A percentile compares a stretch with the other conserved stretches of the same genome.
These are phyloP conservation scores for Rhizopogon salebrosus DNA, from an alignment of 768 basidiomycete genomes.

Conservation along the genomic window DNA sequence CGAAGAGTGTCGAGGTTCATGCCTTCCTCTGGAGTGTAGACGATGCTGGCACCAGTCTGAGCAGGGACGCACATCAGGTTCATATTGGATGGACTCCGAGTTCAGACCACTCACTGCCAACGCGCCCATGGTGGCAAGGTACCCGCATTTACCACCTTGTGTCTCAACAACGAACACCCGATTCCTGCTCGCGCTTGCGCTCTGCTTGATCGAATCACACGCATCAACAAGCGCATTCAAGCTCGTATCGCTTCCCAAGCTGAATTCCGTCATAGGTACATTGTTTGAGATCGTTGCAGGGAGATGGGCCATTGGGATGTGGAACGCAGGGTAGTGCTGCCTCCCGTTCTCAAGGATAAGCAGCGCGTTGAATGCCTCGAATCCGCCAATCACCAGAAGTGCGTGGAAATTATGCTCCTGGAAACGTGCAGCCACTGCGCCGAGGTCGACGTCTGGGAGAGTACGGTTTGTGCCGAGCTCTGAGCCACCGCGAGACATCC, in stretches of 20 bases:
- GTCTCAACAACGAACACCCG: slow-evolving; percentile 98
- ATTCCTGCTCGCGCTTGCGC: slow-evolving; percentile 92
- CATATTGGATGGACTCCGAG: background rate
- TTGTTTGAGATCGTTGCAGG: slow-evolving; percentile 98
- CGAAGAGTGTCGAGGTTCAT: slow-evolving; percentile 79
- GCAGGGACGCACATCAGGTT: background rate
- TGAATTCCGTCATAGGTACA: slow-evolving; percentile 95
- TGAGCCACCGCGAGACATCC: slow-evolving; percentile 94
- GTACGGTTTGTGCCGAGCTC: slow-evolving; percentile 96
- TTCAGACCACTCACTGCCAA: slow-evolving; percentile 65
- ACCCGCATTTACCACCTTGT: slow-evolving; percentile 95
- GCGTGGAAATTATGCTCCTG: slow-evolving; percentile 78
- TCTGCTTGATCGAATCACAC: slow-evolving; percentile 98
- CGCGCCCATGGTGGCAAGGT: slow-evolving; percentile 92
- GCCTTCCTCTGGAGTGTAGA: slow-evolving; percentile 91
- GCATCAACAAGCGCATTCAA: slow-evolving; percentile 96
- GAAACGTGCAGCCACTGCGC: slow-evolving; percentile 85
- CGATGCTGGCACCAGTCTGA: slow-evolving; percentile 85
- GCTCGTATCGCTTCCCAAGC: slow-evolving; percentile 94
- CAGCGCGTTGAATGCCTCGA: slow-evolving; percentile 87
- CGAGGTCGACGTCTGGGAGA: slow-evolving; percentile 82
- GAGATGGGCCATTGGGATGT: slow-evolving; percentile 92
- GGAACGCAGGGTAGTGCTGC: slow-evolving; percentile 83
- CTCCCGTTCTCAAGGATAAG: slow-evolving; percentile 75
- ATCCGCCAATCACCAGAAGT: slow-evolving; percentile 89